Evolutionary conservation across 2,329 filamentous ascomycete species (phyloP).

Genomic region (Xylariaceae sp.): DNA sequence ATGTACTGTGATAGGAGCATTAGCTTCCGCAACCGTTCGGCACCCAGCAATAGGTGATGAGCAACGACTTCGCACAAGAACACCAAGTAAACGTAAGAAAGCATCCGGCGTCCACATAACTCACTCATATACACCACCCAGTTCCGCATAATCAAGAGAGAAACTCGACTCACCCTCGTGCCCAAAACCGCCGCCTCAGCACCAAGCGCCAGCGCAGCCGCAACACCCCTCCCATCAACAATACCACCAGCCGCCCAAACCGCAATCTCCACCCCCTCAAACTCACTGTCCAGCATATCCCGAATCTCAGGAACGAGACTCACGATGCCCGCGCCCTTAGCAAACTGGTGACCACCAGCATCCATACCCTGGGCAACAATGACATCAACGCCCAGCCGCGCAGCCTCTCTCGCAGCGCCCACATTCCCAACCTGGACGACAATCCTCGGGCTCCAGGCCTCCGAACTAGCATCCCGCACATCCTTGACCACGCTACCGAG

Average conservation of each 20-base stretch:
- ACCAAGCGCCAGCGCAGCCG: conserved; percentile 45
- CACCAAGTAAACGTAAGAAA: no score
- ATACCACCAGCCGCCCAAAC: conserved; percentile 49
- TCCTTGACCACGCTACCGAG: conserved; percentile 18
- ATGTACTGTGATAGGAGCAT: conserved; percentile 28
- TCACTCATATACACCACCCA: no score
- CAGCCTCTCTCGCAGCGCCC: conserved; percentile 38
- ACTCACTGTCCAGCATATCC: conserved; percentile 34
- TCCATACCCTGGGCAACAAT: conserved; percentile 51
- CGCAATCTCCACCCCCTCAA: conserved; percentile 22
- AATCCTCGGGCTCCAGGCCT: conserved; percentile 35
- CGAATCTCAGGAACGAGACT: conserved; percentile 46
- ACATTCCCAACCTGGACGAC: conserved; percentile 51
- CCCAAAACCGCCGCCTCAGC: conserved; percentile 26
- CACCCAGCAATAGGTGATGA: not conserved
- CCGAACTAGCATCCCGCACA: conserved; percentile 7
- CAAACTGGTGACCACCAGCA: conserved; percentile 50
- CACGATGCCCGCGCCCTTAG: conserved; percentile 41
- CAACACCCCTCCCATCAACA: conserved; percentile 42
- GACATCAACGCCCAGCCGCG: conserved; percentile 38
- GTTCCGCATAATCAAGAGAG: not conserved
- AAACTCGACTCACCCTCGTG: conserved; percentile 24
- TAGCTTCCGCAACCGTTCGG: not conserved
- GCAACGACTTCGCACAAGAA: no score
- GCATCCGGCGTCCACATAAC: no score